A percentile compares a stretch with the other conserved stretches of the same genome.
Conservation (phyloP, 306 rosid species). For the Citrullus amarus region DNA sequence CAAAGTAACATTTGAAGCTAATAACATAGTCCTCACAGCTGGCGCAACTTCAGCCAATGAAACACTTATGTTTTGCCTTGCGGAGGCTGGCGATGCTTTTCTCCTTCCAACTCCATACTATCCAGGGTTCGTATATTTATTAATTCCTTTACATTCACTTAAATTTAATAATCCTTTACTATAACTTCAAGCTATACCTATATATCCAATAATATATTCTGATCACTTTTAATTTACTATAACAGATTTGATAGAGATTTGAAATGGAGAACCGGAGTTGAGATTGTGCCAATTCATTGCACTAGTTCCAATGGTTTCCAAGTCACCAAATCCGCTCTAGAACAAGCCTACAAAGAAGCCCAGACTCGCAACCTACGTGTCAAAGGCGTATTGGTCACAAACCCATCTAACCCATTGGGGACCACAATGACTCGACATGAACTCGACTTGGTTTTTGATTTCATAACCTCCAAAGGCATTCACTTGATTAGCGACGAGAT, state of each 20-base stretch:
- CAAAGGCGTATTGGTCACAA: conserved; percentile 57
- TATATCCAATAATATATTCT: background rate
- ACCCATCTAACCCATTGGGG: conserved; percentile 70
- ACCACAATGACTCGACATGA: conserved; percentile 38
- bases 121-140: conserved; percentile 32
- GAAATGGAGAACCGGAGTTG: conserved; percentile 60
- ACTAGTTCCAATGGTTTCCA: conserved; percentile 47
- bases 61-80: conserved; percentile 62
- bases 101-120: conserved; percentile 70
- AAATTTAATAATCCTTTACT: background rate
- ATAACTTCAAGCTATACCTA: background rate
- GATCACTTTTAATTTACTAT: conserved; percentile 18
- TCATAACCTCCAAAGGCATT: conserved; percentile 36
- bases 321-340: conserved; percentile 36
- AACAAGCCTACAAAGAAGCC: conserved; percentile 45
- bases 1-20: conserved; percentile 42
- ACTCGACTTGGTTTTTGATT: conserved; percentile 35
- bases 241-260: conserved; percentile 63
- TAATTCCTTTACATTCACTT: background rate
- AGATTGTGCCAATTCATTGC: conserved; percentile 67
- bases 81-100: conserved; percentile 47
- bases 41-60: conserved; percentile 73
- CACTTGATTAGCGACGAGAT: conserved; percentile 67
- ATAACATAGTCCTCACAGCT: conserved; percentile 48
- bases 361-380: conserved; percentile 34